A percentile compares a stretch with the other conserved stretches of the same genome.
phyloP scores from a whole-genome alignment of 352 stramenopile species.

The Elongisporangium undulatum region DNA sequence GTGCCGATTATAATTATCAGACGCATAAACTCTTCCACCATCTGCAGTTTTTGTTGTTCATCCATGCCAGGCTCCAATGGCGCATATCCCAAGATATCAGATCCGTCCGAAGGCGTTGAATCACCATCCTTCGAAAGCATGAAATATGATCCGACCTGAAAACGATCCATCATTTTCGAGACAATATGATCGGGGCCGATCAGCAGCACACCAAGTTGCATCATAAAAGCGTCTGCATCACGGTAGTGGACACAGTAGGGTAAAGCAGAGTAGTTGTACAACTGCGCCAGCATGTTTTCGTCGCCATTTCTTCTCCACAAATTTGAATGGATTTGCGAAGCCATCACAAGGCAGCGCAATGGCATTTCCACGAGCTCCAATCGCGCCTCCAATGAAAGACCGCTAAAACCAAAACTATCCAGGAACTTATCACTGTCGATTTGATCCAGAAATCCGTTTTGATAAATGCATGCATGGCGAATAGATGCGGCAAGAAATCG shows the following conservation, averaged over 20 bases:
- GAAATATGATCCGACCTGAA: conserved; percentile 73
- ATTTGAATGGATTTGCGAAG: conserved; percentile 85
- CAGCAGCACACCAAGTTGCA: conserved; percentile 69
- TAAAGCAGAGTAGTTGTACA: conserved; percentile 88
- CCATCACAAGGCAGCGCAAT: conserved; percentile 79
- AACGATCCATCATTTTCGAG: conserved; percentile 71
- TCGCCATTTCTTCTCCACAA: conserved; percentile 85
- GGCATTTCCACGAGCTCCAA: conserved; percentile 76
- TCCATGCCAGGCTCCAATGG: conserved; percentile 59
- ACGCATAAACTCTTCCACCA: conserved; percentile 82
- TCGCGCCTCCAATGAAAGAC: conserved; percentile 31
- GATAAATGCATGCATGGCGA: conserved; percentile 60
- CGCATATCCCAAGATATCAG: conserved; percentile 39
- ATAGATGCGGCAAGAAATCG: conserved; percentile 72
- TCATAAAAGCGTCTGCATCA: conserved; percentile 74
- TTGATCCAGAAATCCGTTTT: conserved; percentile 38
- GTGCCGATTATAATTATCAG: conserved; percentile 77
- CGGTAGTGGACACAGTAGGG: conserved; percentile 87
- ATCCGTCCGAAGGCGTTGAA: conserved; percentile 1
- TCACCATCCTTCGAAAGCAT: conserved; percentile 7
- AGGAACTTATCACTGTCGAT: conserved; percentile 48
- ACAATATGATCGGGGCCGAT: conserved; percentile 60
- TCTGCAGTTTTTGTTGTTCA: conserved; percentile 59
- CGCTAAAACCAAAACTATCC: conserved; percentile 51
- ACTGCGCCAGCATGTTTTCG: conserved; percentile 86